These are phyloP conservation scores for Trametes punicea DNA, from an alignment of 768 basidiomycete genomes.

Conservation along the genomic window DNA sequence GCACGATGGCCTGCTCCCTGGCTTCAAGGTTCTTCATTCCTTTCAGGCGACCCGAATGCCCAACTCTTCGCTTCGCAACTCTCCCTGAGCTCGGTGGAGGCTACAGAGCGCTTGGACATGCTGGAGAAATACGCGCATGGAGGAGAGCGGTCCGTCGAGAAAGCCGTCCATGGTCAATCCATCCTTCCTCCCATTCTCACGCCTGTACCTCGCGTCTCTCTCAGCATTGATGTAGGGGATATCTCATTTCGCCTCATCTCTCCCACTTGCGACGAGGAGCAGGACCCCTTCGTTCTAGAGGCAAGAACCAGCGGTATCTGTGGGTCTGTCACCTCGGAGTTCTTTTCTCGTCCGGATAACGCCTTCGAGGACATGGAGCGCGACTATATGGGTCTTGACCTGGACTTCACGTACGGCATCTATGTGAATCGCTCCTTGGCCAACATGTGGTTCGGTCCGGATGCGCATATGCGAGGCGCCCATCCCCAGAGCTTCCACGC, in stretches of 20 bases:
- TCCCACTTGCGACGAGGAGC: constrained; percentile 34
- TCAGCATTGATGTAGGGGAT: constrained; percentile 48
- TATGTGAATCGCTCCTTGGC: constrained; percentile 51
- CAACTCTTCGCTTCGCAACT: constrained; percentile 46
- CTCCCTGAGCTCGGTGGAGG: constrained; percentile 37
- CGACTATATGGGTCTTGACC: constrained; percentile 42
- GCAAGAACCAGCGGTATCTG: constrained; percentile 53
- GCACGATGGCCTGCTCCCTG: constrained; percentile 65
- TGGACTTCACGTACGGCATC: constrained; percentile 41
- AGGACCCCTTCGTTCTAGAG: constrained; percentile 51
- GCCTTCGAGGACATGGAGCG: constrained; percentile 25
- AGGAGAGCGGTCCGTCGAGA: constrained; percentile 21
- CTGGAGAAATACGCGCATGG: constrained; percentile 39
- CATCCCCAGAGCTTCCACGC: constrained; percentile 25
- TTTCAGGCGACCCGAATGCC: constrained; percentile 56
- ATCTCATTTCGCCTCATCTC: constrained; percentile 52
- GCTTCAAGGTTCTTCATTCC: constrained; percentile 45
- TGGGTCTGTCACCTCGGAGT: constrained; percentile 42
- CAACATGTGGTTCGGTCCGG: constrained; percentile 35
- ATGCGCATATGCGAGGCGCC: constrained; percentile 12
- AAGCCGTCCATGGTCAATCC: constrained; percentile 18
- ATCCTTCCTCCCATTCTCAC: constrained; percentile 31
- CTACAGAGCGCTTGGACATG: constrained; percentile 54
- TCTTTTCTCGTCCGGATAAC: constrained; percentile 29
- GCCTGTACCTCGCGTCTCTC: constrained; percentile 46